Evolutionary conservation across 257 asterid genomes (phyloP).

Genomic region (Salvia splendens): DNA sequence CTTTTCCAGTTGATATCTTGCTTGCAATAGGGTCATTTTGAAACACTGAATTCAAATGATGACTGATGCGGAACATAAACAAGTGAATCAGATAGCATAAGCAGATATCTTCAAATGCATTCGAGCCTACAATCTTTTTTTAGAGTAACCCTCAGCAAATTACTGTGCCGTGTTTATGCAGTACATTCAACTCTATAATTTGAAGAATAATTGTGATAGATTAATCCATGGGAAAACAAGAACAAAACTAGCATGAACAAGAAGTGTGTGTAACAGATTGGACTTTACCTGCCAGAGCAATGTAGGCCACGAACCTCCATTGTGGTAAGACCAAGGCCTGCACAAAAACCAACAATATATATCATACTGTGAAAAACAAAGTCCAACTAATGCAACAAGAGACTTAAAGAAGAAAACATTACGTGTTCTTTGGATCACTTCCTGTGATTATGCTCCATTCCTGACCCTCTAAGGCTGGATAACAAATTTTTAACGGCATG

Average conservation of each 20-base stretch:
- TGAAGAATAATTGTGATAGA: neutral
- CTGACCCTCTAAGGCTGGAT: constrained; percentile 75
- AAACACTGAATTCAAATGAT: neutral
- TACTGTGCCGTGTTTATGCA: constrained; percentile 9
- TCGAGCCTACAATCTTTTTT: neutral
- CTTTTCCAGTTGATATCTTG: too few relatives aligned
- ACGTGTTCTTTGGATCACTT: constrained; percentile 83
- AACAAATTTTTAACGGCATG: constrained; percentile 75
- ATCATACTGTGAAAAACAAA: neutral
- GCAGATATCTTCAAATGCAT: neutral
- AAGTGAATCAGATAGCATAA: neutral
- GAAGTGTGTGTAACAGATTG: constrained; percentile 7
- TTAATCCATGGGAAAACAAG: neutral
- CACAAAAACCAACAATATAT: constrained; percentile 28
- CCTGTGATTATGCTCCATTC: constrained; percentile 81
- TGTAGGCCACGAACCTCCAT: constrained; percentile 82
- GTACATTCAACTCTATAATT: neutral
- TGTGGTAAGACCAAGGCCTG: constrained; percentile 89
- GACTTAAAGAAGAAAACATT: constrained; percentile 24
- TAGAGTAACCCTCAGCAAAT: neutral
- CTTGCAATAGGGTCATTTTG: too few relatives aligned
- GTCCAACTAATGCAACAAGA: constrained; percentile 13
- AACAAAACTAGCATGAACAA: neutral
- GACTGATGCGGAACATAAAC: too few relatives aligned
- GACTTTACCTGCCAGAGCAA: constrained; percentile 75